Evolutionary conservation across 306 rosid genomes (phyloP).

Genomic region (Vigna angularis): DNA sequence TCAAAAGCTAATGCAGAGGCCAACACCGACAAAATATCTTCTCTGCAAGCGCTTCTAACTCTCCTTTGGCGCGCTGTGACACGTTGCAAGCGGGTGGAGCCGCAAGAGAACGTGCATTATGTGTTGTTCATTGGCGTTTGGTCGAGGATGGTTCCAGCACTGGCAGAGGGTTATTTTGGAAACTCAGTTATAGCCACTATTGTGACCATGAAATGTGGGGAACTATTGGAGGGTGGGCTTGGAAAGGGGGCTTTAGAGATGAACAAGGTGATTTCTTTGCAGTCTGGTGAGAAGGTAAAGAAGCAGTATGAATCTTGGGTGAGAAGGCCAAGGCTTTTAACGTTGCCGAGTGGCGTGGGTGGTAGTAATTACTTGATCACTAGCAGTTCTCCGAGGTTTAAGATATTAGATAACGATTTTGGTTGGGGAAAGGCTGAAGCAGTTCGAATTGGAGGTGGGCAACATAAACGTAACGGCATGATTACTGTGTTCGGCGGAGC

Average conservation of each 20-base stretch:
- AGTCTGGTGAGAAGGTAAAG: conserved; percentile 30
- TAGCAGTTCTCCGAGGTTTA: conserved; percentile 53
- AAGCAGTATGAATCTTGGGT: conserved; percentile 41
- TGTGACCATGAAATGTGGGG: conserved; percentile 36
- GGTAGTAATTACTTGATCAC: conserved; percentile 12
- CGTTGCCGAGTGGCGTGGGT: accelerated
- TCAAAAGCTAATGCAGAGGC: conserved; percentile 50
- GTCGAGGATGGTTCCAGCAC: conserved; percentile 26
- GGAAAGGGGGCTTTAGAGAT: conserved; percentile 54
- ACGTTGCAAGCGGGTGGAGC: conserved; percentile 26
- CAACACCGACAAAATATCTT: conserved; percentile 43
- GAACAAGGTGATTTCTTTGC: conserved; percentile 41
- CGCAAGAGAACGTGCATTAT: conserved; percentile 15
- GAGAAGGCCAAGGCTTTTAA: conserved; percentile 20
- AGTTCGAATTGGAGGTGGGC: conserved; percentile 49
- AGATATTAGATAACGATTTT: conserved; percentile 56
- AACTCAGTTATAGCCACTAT: not conserved
- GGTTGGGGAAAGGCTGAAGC: conserved; percentile 55
- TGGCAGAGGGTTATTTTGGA: conserved; percentile 49
- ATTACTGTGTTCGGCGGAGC: conserved; percentile 45
- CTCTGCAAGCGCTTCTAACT: conserved; percentile 54
- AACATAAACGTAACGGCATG: conserved; percentile 44
- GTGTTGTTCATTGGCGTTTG: conserved; percentile 2
- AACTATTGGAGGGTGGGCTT: conserved; percentile 39
- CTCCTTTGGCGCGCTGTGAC: conserved; percentile 52